These are phyloP conservation scores for Pythium dissimile DNA, from an alignment of 352 stramenopile species.

Conservation along the genomic window DNA sequence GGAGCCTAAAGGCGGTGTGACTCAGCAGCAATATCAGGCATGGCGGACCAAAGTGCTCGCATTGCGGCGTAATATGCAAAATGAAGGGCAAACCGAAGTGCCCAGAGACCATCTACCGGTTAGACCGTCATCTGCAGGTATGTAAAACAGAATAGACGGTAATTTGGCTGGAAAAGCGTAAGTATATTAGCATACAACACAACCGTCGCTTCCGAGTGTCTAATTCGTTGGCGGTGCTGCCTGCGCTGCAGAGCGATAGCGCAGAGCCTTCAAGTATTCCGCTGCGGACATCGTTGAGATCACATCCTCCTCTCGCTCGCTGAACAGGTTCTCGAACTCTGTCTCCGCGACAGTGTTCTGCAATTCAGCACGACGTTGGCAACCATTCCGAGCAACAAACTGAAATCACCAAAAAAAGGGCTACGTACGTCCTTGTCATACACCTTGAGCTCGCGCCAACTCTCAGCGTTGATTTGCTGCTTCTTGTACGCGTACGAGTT, in stretches of 20 bases:
- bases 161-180: no score
- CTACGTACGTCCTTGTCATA: slow-evolving; percentile 60
- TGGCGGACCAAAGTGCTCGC: slow-evolving; percentile 13
- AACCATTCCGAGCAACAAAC: background rate
- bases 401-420: background rate
- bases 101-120: no score
- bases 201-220: no score
- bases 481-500: slow-evolving; percentile 85
- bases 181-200: no score
- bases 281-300: slow-evolving; percentile 59
- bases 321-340: slow-evolving; percentile 84
- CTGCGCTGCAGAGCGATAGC: slow-evolving; percentile 39
- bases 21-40: slow-evolving; percentile 10
- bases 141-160: background rate
- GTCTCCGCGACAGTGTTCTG: slow-evolving; percentile 38
- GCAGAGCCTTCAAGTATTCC: slow-evolving; percentile 73
- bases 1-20: background rate
- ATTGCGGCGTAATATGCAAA: background rate
- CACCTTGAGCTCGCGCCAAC: slow-evolving; percentile 73
- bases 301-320: slow-evolving; percentile 75
- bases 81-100: background rate
- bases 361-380: no score
- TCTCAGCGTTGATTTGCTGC: slow-evolving; percentile 75
- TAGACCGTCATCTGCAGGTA: no score
- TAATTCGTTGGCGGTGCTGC: background rate